These are phyloP conservation scores for Centella asiatica DNA, from an alignment of 129 eudicot genomes.

Conservation along the genomic window DNA sequence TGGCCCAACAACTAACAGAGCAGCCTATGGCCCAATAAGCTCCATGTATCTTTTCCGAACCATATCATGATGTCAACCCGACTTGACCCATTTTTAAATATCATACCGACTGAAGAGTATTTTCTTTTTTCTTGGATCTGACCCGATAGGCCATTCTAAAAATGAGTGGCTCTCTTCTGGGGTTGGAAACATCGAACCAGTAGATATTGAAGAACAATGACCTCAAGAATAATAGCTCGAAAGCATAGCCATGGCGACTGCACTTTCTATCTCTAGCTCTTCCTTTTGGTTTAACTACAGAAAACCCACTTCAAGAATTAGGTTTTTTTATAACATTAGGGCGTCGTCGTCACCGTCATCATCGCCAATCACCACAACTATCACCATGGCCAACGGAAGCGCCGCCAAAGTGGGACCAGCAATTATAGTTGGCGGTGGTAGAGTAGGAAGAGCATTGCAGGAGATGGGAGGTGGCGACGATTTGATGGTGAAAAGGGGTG, in stretches of 20 bases:
- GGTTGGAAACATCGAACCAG: neutral
- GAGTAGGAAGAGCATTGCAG: slow-evolving; percentile 81
- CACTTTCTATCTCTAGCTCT: slow-evolving; percentile 31
- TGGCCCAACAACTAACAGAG: too few relatives aligned
- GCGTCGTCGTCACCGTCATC: slow-evolving; percentile 26
- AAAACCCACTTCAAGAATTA: slow-evolving; percentile 33
- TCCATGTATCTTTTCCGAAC: too few relatives aligned
- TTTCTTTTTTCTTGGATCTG: neutral
- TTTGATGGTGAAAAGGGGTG: slow-evolving; percentile 75
- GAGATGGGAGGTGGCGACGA: slow-evolving; percentile 79
- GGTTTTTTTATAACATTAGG: slow-evolving; percentile 13
- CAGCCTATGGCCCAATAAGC: too few relatives aligned
- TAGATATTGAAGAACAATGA: slow-evolving; percentile 17
- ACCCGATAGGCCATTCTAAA: slow-evolving; percentile 19
- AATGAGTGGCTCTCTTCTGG: slow-evolving; percentile 59
- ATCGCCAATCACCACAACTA: neutral
- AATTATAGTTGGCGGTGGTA: slow-evolving; percentile 83
- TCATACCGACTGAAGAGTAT: too few relatives aligned
- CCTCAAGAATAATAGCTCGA: slow-evolving; percentile 10
- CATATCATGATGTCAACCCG: neutral
- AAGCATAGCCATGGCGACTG: slow-evolving; percentile 29
- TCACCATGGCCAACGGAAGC: slow-evolving; percentile 31
- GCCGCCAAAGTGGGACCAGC: slow-evolving; percentile 59
- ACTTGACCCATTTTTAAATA: neutral
- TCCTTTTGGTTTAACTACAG: slow-evolving; percentile 20